phyloP scores from a whole-genome alignment of 805 yeast genomes.

The Saturnispora gosingensis region DNA sequence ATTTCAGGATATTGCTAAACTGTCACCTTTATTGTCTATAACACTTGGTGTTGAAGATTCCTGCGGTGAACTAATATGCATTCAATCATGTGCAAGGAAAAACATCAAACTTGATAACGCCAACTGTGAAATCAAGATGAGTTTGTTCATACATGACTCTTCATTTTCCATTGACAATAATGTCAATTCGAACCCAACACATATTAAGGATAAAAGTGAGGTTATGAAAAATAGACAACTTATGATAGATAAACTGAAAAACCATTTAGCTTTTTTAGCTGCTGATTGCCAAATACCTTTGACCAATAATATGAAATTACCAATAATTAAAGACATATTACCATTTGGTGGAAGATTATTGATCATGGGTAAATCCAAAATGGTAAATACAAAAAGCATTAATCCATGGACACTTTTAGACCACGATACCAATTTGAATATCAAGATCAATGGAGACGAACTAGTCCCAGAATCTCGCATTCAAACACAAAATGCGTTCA shows the following conservation, averaged over 20 bases:
- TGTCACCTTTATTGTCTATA: constrained; percentile 31
- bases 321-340: constrained; percentile 35
- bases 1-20: constrained; percentile 7
- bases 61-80: constrained; percentile 44
- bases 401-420: constrained; percentile 7
- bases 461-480: constrained; percentile 36
- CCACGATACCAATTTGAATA: constrained; percentile 26
- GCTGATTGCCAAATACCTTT: constrained; percentile 25
- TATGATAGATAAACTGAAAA: constrained; percentile 12
- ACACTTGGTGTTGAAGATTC: constrained; percentile 44
- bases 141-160: constrained; percentile 44
- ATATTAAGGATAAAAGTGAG: background rate
- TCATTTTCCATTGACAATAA: constrained; percentile 12
- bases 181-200: background rate
- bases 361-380: background rate
- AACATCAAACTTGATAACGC: constrained; percentile 4
- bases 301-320: constrained; percentile 45
- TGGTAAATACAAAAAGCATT: constrained; percentile 8
- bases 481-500: constrained; percentile 8
- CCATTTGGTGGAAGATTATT: constrained; percentile 55
- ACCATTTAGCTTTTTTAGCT: constrained; percentile 6
- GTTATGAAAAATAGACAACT: constrained; percentile 14
- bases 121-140: constrained; percentile 26
- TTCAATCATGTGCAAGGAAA: constrained; percentile 29
- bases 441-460: constrained; percentile 38